These are phyloP conservation scores for Chrysosporium keratinophilum DNA, from an alignment of 2,329 filamentous ascomycete species.

Conservation along the genomic window DNA sequence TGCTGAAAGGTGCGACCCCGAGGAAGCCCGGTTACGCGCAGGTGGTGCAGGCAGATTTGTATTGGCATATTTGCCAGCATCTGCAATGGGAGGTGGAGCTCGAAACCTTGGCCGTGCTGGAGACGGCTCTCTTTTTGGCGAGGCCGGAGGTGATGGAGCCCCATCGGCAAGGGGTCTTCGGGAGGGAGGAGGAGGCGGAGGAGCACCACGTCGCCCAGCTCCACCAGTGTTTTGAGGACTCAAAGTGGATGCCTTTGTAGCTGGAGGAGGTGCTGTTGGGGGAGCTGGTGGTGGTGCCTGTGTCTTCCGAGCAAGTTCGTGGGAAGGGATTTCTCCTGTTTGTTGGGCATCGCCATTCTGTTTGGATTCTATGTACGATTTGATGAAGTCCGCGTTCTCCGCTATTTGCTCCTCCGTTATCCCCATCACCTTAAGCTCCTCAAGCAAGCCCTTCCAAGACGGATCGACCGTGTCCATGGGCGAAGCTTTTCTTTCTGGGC, in stretches of 20 bases:
- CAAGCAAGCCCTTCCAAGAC: conserved; percentile 50
- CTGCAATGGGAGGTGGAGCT: conserved; percentile 76
- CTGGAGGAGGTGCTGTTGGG: conserved; percentile 40
- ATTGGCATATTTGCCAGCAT: conserved; percentile 77
- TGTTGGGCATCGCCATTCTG: conserved; percentile 40
- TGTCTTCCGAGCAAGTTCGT: conserved; percentile 40
- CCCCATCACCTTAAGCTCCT: conserved; percentile 53
- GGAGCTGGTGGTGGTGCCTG: conserved; percentile 54
- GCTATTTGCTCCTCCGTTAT: conserved; percentile 59
- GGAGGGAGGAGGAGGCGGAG: conserved; percentile 48
- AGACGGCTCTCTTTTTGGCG: conserved; percentile 59
- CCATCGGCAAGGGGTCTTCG: conserved; percentile 37
- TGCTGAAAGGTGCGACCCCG: conserved; percentile 38
- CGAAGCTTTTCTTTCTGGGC: conserved; percentile 25
- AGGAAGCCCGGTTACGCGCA: conserved; percentile 42
- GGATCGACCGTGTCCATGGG: conserved; percentile 52
- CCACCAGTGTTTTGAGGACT: conserved; percentile 54
- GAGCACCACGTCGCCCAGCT: conserved; percentile 46
- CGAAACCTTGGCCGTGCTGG: conserved; percentile 64
- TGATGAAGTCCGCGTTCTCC: conserved; percentile 58
- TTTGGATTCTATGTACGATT: conserved; percentile 55
- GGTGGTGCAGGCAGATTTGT: conserved; percentile 39
- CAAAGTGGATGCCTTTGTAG: conserved; percentile 36
- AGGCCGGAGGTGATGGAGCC: conserved; percentile 43
- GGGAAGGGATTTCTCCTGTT: conserved; percentile 32